phyloP scores from a whole-genome alignment of 2,329 filamentous ascomycete species.

The Madurella mycetomatis region DNA sequence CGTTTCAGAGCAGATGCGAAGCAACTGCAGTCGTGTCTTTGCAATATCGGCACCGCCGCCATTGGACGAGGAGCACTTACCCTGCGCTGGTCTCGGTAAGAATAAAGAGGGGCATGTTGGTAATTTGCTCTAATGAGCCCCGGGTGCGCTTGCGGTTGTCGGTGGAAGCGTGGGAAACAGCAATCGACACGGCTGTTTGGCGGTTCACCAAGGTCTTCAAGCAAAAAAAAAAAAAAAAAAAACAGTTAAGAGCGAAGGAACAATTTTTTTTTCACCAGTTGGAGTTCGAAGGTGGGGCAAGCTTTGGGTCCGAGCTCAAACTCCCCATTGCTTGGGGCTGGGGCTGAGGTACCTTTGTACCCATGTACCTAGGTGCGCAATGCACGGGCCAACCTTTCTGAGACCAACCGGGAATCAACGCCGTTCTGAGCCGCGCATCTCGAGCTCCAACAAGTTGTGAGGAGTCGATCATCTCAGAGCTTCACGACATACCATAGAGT shows the following conservation, averaged over 20 bases:
- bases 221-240: constrained; percentile 28
- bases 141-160: constrained; percentile 22
- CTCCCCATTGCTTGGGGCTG: too few relatives aligned
- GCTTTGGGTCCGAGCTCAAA: constrained; percentile 19
- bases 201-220: constrained; percentile 28
- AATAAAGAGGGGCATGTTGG: constrained; percentile 82
- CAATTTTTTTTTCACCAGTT: constrained; percentile 37
- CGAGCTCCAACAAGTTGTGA: constrained; percentile 14
- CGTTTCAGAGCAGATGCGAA: background rate
- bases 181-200: constrained; percentile 22
- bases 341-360: constrained; percentile 5
- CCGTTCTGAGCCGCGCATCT: constrained; percentile 15
- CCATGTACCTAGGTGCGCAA: background rate
- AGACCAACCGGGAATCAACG: constrained; percentile 15
- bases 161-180: constrained; percentile 34
- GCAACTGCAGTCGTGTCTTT: background rate
- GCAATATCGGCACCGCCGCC: constrained; percentile 6
- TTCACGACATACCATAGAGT: constrained; percentile 14
- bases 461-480: constrained; percentile 16
- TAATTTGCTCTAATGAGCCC: constrained; percentile 21
- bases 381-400: constrained; percentile 12
- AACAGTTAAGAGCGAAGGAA: constrained; percentile 33
- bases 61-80: constrained; percentile 41
- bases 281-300: constrained; percentile 23
- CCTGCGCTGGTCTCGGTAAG: constrained; percentile 87